Base-by-base conservation (phyloP, 164 flowering plant genomes). In the Protea cynaroides region DNA sequence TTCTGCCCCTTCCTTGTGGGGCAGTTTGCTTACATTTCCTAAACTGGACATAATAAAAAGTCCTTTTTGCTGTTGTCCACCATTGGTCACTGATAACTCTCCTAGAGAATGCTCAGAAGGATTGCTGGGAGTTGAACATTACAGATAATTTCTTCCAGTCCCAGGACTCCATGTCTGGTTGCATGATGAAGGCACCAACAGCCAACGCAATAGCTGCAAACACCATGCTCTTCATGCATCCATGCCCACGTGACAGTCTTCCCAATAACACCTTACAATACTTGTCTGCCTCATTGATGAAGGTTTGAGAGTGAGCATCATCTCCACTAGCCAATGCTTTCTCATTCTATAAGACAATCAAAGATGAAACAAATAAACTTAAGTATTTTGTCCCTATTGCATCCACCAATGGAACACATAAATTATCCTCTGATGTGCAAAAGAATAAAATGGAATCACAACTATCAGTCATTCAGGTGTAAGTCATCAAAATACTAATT, bases 251-350 rank as follows among this genome's bases (percentile, higher is more conserved):
- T 0, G 86, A 76, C 1, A 80, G 8, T 73, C 71, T 75, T 62
- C 85, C 82, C 74, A 82, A 51, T 3, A 90, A 56, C 22, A 68
- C 58, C 65, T 87, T 90, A 69, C 90, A 87, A 65, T 78, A 79
- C 79, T 93, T 89, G 79, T 93, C 91, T 12, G 90, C 87, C 18
- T 83, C 88, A 69, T 80, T 83, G 66, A 81, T 55, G 44, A 65
- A 61, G 34, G 81, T 72, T 44, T 69, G 75, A n/a, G 43, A 76
- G 56, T 73, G 71, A 25, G 60, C 68, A 70, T 81, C 82, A 0
- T 58, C 80, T 59, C 67, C 83, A 37, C 70, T 65, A 10, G 63
- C 67, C 79, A 86, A 63, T 8, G 78, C 90, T 62, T 79, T 74
- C 71, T 83, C 92, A 69, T 88, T 93, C 98, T 93, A 74, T 13